Evolutionary conservation across 345 rosid genomes (phyloP).

Genomic region (Anacardium occidentale): DNA sequence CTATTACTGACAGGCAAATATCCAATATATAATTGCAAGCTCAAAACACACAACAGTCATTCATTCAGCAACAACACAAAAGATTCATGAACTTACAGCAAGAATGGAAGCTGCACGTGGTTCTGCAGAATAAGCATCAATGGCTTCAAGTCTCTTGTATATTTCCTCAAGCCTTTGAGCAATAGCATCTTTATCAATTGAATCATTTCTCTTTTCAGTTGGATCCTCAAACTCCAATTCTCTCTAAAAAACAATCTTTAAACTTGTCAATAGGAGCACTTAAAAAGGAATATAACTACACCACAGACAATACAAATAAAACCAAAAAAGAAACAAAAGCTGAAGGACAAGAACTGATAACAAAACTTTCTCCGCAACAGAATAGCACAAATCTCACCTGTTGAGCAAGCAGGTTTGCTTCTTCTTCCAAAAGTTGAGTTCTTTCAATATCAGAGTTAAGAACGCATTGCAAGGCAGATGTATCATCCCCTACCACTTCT

Average conservation of each 20-base stretch:
- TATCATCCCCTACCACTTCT: conserved; percentile 93
- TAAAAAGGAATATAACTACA: conserved; percentile 1
- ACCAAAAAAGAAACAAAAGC: not conserved
- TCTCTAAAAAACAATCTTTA: conserved; percentile 49
- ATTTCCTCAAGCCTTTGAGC: conserved; percentile 73
- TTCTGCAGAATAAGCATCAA: conserved; percentile 94
- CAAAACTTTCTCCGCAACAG: conserved; percentile 6
- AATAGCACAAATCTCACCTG: conserved; percentile 50
- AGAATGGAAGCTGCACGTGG: conserved; percentile 96
- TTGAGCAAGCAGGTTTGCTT: conserved; percentile 55
- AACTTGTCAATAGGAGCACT: conserved; percentile 26
- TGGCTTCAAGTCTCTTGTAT: conserved; percentile 90
- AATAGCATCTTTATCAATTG: conserved; percentile 57
- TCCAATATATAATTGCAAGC: conserved; percentile 8
- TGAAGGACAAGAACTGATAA: conserved; percentile 15
- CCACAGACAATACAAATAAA: conserved; percentile 16
- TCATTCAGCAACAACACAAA: conserved; percentile 9
- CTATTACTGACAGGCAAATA: not conserved
- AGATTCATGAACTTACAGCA: conserved; percentile 54
- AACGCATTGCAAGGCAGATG: conserved; percentile 89
- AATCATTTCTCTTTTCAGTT: conserved; percentile 49
- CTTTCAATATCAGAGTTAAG: conserved; percentile 91
- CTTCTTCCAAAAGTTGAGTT: conserved; percentile 81
- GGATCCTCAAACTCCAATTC: conserved; percentile 61
- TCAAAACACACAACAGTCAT: conserved; percentile 1